Base-by-base conservation (phyloP, 1,139 yeast species). In the Scheffersomyces cryptocercus region DNA sequence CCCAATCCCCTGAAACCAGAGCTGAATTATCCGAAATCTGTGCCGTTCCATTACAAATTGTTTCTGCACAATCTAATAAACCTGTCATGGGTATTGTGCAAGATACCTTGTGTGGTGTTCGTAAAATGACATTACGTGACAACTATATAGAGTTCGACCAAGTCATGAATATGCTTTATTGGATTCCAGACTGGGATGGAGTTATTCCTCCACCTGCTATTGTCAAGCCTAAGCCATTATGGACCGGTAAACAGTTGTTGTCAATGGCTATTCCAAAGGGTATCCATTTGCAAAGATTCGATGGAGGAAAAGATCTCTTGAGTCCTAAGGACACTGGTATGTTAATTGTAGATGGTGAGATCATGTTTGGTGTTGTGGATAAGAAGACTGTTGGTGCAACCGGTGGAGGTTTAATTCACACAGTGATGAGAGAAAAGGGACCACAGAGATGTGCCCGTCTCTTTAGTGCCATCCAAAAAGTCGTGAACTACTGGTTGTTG, bases 31-130 rank as follows among this genome's bases (percentile, higher is more conserved):
- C 91, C 33, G 95, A 93, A 64, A 81, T 93, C 58, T 90, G 97
- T 73, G 96, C 97, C 24, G 99, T 93, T 35, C 99, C 99, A 6
- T 75, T 90, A 49, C 99, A 93, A 68, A 95, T 93, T 77, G 96
- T 93, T 36, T 91, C 98, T 13, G 97, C 99, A 12, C 99, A 93
- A 70, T 88, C 97, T 3, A 93, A 95, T 68, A 95, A 93, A 69
- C 99, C 99, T 29, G 97, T 95, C 54, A 93, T 93, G 99, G 99
- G 99, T 74, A 93, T 93, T 75, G 99, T 93, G 50, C 99, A 93
- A 74, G 99, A 93, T 69, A 91, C 99, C 0, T 74, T 93, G 54
- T 90, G 97, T 80, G 99, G 99, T 75, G 79, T 93, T 47, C 85
- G 99, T 70, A 93, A 95, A 64, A 81, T 93, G 88, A 91, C 99